Percentiles rank a stretch among this genome's conserved stretches.
phyloP scores from a whole-genome alignment of 139 green algal species.

The Zygnema circumcarinatum region DNA sequence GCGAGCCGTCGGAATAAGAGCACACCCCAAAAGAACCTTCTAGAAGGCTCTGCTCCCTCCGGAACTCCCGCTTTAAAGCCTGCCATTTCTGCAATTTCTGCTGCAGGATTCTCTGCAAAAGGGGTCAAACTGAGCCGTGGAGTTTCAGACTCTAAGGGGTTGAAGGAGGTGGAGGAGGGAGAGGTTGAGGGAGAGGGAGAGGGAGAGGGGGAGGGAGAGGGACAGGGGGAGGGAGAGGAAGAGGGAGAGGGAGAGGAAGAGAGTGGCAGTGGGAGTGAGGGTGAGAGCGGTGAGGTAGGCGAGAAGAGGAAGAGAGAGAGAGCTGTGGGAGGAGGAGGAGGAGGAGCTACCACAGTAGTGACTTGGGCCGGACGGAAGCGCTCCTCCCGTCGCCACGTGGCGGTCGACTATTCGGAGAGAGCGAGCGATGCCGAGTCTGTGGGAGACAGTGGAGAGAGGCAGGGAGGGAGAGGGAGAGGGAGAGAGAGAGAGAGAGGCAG shows the following conservation, averaged over 20 bases:
- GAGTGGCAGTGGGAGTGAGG: background rate
- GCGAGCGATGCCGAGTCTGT: background rate
- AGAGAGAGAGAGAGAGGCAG: background rate
- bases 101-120: background rate
- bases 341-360: background rate
- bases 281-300: background rate
- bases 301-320: background rate
- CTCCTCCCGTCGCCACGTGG: background rate
- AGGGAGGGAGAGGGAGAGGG: background rate
- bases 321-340: background rate
- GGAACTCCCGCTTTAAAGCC: background rate
- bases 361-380: background rate
- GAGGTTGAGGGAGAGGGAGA: background rate
- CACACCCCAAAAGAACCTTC: background rate
- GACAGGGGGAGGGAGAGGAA: background rate
- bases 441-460: conserved; percentile 5
- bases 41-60: background rate
- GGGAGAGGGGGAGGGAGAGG: background rate
- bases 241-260: background rate
- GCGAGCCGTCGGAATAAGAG: background rate
- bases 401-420: background rate
- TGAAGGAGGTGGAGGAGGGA: background rate
- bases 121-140: background rate
- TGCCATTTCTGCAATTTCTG: background rate
- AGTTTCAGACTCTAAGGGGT: background rate